phyloP scores from a whole-genome alignment of 345 rosid genomes.

The Arabidopsis suecica region DNA sequence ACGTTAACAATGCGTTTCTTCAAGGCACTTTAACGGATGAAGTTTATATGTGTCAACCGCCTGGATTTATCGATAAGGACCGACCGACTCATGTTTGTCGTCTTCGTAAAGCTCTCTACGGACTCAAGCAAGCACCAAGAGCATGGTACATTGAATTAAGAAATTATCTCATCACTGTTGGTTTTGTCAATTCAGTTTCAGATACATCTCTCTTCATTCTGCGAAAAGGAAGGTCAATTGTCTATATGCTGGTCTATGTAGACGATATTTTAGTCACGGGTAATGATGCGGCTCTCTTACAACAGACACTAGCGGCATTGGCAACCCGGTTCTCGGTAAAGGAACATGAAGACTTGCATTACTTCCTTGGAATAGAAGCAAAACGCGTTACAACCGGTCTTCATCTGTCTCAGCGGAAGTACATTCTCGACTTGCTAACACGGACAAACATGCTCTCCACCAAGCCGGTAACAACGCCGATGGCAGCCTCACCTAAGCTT shows the following conservation, averaged over 20 bases:
- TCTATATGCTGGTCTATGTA: not conserved
- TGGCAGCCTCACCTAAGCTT: not conserved
- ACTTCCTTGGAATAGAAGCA: not conserved
- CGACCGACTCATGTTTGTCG: not conserved
- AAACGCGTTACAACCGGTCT: not conserved
- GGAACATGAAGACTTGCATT: not conserved
- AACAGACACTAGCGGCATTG: not conserved
- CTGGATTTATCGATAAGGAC: not conserved
- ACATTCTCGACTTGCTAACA: not conserved
- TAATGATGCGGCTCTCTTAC: not conserved
- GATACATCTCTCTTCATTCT: not conserved
- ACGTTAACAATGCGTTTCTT: not conserved
- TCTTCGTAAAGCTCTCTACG: not conserved
- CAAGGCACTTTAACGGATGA: not conserved
- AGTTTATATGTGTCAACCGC: not conserved
- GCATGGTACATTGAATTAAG: not conserved
- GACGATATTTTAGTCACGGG: not conserved
- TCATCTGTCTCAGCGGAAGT: not conserved
- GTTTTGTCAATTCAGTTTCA: not conserved
- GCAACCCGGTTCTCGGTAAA: not conserved
- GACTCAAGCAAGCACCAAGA: not conserved
- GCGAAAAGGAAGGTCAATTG: not conserved
- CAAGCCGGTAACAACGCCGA: not conserved
- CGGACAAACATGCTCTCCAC: not conserved
- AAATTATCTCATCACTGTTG: fast-evolving